These are phyloP conservation scores for Yarrowia sp. DNA, from an alignment of 805 yeast species.

Conservation along the genomic window DNA sequence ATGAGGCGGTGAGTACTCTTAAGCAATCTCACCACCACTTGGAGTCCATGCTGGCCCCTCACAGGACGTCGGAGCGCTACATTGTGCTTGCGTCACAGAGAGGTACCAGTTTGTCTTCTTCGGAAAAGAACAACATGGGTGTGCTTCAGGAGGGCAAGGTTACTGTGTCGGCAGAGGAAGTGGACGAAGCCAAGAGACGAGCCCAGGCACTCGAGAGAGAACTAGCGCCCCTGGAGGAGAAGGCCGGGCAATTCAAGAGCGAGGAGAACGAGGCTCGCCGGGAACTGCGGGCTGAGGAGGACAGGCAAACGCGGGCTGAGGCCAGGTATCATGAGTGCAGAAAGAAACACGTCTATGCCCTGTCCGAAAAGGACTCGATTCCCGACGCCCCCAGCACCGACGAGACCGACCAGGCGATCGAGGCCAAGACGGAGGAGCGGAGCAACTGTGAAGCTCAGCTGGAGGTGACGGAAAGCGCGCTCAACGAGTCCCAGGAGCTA, in stretches of 20 bases:
- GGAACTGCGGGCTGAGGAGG: not conserved
- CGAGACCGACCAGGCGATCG: constrained; percentile 17
- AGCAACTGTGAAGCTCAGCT: not conserved
- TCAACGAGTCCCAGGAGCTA: not conserved
- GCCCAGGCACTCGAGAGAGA: not conserved
- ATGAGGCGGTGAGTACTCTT: not conserved
- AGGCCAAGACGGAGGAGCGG: not conserved
- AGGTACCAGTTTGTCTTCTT: not conserved
- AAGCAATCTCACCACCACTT: not conserved
- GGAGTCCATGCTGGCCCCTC: not conserved
- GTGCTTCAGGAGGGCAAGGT: constrained; percentile 7
- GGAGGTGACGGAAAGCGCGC: not conserved
- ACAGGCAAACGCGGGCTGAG: too few species aligned
- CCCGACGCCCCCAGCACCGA: constrained; percentile 26
- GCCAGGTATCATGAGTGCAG: not conserved
- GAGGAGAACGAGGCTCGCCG: not conserved
- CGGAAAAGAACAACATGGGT: too few species aligned
- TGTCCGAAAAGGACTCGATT: not conserved
- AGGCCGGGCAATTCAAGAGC: not conserved
- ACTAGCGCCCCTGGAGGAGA: not conserved
- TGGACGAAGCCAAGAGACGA: not conserved
- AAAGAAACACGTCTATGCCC: not conserved
- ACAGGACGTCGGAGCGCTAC: not conserved
- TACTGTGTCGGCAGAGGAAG: constrained; percentile 1
- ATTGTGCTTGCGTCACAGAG: not conserved